Conservation (phyloP, 2,329 filamentous ascomycete genomes). For the Cryphonectria parasitica region DNA sequence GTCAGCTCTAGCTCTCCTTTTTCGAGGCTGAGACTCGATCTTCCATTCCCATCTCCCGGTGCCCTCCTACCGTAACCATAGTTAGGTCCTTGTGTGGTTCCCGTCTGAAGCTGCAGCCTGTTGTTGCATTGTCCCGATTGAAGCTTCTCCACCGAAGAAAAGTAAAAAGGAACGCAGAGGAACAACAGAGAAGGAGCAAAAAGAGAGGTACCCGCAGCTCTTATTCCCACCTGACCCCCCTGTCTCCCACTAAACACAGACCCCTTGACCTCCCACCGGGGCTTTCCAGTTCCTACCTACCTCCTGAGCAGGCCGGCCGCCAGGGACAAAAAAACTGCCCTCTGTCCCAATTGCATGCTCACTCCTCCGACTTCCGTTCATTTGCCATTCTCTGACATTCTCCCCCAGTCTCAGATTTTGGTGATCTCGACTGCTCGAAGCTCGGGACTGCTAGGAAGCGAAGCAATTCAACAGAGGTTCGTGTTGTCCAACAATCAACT, state of each 20-base stretch:
- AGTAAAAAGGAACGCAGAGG: not conserved
- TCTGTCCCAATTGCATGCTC: constrained; percentile 27
- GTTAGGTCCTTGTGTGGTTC: not conserved
- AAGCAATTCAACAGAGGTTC: constrained; percentile 25
- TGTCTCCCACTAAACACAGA: constrained; percentile 12
- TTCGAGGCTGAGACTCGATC: not conserved
- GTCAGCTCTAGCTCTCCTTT: not conserved
- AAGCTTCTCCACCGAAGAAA: constrained; percentile 12
- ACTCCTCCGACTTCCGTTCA: constrained; percentile 18
- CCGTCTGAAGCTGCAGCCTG: constrained; percentile 2
- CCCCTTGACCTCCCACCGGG: constrained; percentile 19
- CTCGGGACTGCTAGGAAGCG: constrained; percentile 20
- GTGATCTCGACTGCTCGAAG: constrained; percentile 22
- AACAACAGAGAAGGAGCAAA: not conserved
- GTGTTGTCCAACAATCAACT: not conserved
- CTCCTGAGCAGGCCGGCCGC: constrained; percentile 21
- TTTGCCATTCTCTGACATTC: constrained; percentile 23
- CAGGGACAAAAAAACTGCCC: constrained; percentile 30
- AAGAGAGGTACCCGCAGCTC: constrained; percentile 15
- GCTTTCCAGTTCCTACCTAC: constrained; percentile 24
- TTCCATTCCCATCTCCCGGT: constrained; percentile 13
- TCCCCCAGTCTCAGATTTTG: constrained; percentile 12
- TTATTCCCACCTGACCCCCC: not conserved
- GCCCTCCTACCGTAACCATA: not conserved
- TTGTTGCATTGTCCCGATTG: constrained; percentile 15